Conservation (phyloP, 192 early-diverging fungal species). For the Paraglomus occultum region DNA sequence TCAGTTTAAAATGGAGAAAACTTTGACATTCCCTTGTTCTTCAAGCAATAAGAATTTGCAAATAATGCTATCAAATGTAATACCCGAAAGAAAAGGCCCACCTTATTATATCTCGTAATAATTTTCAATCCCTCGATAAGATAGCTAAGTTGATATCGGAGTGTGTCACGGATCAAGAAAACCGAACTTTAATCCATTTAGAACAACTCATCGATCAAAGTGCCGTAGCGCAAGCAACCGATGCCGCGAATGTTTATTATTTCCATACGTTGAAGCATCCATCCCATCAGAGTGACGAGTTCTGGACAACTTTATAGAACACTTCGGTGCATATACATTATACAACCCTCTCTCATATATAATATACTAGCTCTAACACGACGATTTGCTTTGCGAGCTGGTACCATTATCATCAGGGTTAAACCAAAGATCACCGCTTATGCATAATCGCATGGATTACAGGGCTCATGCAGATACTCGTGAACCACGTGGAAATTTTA, state of each 20-base stretch:
- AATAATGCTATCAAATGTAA: background rate
- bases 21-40: background rate
- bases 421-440: no score
- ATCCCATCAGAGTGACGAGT: conserved; percentile 8
- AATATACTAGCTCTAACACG: conserved; percentile 1
- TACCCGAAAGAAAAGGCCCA: background rate
- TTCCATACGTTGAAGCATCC: conserved; percentile 4
- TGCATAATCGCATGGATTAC: no score
- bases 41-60: background rate
- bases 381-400: no score
- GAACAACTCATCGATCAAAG: background rate
- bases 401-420: no score
- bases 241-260: conserved; percentile 6
- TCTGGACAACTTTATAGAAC: conserved; percentile 10
- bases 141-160: no score
- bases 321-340: conserved; percentile 6
- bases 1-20: background rate
- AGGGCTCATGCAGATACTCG: no score
- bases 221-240: background rate
- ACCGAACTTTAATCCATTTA: background rate
- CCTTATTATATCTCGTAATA: background rate
- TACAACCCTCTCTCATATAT: no score
- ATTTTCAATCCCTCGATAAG: background rate
- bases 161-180: background rate
- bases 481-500: no score